Conservation (phyloP, 371 early-diverging fungal species). For the Rhizopus stolonifer region DNA sequence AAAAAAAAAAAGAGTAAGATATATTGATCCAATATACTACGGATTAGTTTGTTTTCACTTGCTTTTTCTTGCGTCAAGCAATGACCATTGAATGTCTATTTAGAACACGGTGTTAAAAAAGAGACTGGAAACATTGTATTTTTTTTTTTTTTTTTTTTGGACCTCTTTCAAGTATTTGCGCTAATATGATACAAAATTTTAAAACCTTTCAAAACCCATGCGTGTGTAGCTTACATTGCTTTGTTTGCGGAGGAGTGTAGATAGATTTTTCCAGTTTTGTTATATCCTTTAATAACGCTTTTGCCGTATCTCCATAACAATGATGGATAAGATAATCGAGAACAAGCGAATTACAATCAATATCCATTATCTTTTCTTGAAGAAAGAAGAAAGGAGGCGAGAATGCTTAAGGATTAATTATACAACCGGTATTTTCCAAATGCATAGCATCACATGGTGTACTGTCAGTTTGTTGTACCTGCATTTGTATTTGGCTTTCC, state of each 20-base stretch:
- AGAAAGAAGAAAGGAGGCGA: conserved; percentile 1
- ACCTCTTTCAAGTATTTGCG: conserved; percentile 2
- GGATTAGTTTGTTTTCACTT: too few relatives aligned
- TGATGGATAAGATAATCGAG: conserved; percentile 59
- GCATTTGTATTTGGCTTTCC: neutral
- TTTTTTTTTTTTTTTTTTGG: neutral
- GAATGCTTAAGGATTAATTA: neutral
- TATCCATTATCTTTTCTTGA: conserved; percentile 14
- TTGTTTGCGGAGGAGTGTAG: conserved; percentile 1
- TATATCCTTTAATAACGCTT: conserved; percentile 54
- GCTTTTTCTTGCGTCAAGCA: conserved; percentile 47
- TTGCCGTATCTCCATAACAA: conserved; percentile 64
- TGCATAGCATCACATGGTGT: neutral
- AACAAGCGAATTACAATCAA: conserved; percentile 29
- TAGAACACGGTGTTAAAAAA: too few relatives aligned
- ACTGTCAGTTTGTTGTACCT: neutral
- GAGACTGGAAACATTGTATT: neutral
- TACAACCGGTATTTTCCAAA: neutral
- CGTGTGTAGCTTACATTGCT: neutral
- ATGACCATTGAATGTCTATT: conserved; percentile 24
- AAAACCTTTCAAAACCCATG: neutral
- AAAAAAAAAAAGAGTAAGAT: too few relatives aligned
- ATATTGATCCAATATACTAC: too few relatives aligned
- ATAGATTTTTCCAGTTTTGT: conserved; percentile 19
- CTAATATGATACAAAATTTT: neutral